phyloP scores from a whole-genome alignment of 495 filamentous ascomycete species.

The Aspergillus diversus region DNA sequence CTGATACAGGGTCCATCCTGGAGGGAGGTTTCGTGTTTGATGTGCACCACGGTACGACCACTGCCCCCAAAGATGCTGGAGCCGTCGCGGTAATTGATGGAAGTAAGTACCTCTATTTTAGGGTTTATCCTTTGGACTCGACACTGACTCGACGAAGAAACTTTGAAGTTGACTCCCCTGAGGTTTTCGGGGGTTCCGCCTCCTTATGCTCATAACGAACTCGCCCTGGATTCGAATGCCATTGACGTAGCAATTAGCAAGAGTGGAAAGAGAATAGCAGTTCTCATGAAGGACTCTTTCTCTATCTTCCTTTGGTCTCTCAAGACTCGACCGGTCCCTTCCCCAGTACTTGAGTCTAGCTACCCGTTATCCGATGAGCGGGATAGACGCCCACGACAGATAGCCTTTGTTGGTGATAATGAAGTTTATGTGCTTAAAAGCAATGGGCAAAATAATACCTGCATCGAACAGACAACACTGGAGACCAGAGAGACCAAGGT shows the following conservation, averaged over 20 bases:
- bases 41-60: slow-evolving; percentile 66
- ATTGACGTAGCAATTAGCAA: slow-evolving; percentile 76
- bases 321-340: slow-evolving; percentile 49
- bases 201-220: slow-evolving; percentile 84
- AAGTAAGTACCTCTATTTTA: slow-evolving; percentile 44
- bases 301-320: slow-evolving; percentile 67
- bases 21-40: slow-evolving; percentile 71
- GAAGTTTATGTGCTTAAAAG: slow-evolving; percentile 49
- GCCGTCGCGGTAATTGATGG: slow-evolving; percentile 89
- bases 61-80: slow-evolving; percentile 76
- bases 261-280: slow-evolving; percentile 67
- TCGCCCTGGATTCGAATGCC: slow-evolving; percentile 62
- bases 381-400: slow-evolving; percentile 43
- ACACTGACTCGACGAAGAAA: slow-evolving; percentile 41
- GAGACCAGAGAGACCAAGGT: slow-evolving; percentile 41
- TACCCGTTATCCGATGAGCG: slow-evolving; percentile 45
- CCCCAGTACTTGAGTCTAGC: slow-evolving; percentile 50
- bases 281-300: slow-evolving; percentile 66
- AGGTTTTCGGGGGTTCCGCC: slow-evolving; percentile 84
- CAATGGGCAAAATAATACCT: slow-evolving; percentile 34
- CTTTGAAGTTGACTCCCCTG: slow-evolving; percentile 83
- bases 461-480: slow-evolving; percentile 43
- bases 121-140: not conserved
- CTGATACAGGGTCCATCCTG: slow-evolving; percentile 46
- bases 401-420: slow-evolving; percentile 48